Conservation (phyloP, 305 asterid genomes). For the Rubia peregrina region DNA sequence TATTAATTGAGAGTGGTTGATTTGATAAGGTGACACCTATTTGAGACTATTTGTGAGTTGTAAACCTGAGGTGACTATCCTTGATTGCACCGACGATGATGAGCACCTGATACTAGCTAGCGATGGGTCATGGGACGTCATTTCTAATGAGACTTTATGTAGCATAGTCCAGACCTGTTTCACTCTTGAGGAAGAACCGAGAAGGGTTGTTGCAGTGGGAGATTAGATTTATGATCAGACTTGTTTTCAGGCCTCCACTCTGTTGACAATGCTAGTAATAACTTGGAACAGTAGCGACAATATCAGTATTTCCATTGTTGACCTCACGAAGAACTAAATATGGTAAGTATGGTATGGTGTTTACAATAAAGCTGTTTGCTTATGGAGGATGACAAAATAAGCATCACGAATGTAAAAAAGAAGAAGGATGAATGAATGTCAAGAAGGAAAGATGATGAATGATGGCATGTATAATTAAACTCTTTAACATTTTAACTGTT, state of each 20-base stretch:
- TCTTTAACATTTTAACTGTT: background rate
- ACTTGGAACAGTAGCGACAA: constrained; percentile 59
- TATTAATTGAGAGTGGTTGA: background rate
- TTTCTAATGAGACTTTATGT: constrained; percentile 49
- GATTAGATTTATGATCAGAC: constrained; percentile 30
- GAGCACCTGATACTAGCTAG: constrained; percentile 55
- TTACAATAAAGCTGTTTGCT: background rate
- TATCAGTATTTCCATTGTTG: constrained; percentile 54
- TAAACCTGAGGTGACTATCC: constrained; percentile 49
- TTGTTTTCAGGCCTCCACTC: constrained; percentile 48
- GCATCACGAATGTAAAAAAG: no score
- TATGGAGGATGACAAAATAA: no score
- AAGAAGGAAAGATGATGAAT: no score
- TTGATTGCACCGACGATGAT: constrained; percentile 36
- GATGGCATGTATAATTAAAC: background rate
- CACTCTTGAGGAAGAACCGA: constrained; percentile 16
- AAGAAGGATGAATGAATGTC: no score
- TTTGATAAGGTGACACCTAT: constrained; percentile 31
- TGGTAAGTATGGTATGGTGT: background rate
- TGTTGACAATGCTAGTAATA: constrained; percentile 60
- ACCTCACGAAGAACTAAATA: constrained; percentile 35
- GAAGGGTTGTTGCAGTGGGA: background rate
- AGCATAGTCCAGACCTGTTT: constrained; percentile 42
- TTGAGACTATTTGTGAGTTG: constrained; percentile 41
- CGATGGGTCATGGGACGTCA: constrained; percentile 62